Percentiles rank a stretch among this genome's conserved stretches.
These are phyloP conservation scores for Citrus australasica DNA, from an alignment of 345 rosid species.

Conservation along the genomic window DNA sequence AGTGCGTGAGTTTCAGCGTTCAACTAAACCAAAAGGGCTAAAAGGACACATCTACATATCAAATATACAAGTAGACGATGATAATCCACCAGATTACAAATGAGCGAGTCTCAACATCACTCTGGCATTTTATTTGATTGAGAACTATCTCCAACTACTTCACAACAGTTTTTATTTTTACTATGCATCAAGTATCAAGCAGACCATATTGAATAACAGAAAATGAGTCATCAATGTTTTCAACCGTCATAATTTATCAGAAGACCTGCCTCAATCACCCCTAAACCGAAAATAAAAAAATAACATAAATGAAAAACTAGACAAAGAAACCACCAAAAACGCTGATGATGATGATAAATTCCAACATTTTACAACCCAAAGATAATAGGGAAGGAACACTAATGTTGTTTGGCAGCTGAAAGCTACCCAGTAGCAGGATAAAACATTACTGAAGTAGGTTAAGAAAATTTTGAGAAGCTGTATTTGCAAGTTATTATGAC, in stretches of 20 bases:
- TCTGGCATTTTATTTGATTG: neutral
- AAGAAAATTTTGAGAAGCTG: neutral
- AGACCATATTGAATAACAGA: neutral
- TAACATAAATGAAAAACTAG: neutral
- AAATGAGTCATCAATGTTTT: neutral
- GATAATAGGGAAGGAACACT: neutral
- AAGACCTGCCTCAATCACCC: neutral
- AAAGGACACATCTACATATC: neutral
- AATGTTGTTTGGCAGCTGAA: neutral
- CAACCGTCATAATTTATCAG: neutral
- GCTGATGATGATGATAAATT: neutral
- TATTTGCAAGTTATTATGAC: neutral
- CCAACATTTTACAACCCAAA: neutral
- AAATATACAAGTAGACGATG: neutral
- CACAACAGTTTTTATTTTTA: neutral
- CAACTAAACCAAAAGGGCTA: neutral
- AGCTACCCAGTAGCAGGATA: neutral
- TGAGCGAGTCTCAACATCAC: neutral
- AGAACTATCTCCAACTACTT: neutral
- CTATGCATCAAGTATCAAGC: neutral
- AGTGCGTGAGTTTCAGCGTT: neutral
- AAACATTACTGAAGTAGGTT: neutral
- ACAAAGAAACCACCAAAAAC: neutral
- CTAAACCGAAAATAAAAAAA: neutral
- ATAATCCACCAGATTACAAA: neutral